Evolutionary conservation across 345 rosid genomes (phyloP), one percentile per base, ranked within the genome.

Genomic region (Corchorus capsularis): DNA sequence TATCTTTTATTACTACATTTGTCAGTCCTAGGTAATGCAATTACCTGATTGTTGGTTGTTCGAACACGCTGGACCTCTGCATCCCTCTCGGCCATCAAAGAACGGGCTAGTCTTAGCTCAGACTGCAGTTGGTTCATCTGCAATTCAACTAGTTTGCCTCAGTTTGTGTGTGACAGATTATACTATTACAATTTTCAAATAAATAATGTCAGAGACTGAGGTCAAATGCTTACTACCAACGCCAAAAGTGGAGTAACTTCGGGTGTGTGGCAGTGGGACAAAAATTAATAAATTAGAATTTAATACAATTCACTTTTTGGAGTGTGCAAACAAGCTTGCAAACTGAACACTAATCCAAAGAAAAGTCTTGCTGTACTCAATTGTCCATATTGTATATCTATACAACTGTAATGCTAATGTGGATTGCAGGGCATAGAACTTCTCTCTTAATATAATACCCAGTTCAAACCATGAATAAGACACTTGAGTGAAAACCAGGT

Each of bases 71-170:
- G 96, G 70, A 90, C 83, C 75, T 93, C 99, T 62, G 92, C 82
- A 77, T 95, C 98, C 81, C 91, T 90, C 84, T 94, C 98, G 6
- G 91, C 98, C 79, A 93, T 90, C 76, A 93, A 79, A 56, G 98
- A 91, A 54, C 96, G 92, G 74, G 98, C 99, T 70, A 95, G 94
- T 71, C 95, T 83, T 65, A 95, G 87, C 83, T 95, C 99, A 54
- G 96, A 87, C 79, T 93, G 98, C 81, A 91, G 84, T 68, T 95
- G 99, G 82, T 95, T 88, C 90, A 90, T 90, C 99, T 95, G 83
- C 56, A 76, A 68, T 47, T 32, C 50, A 63, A 79, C 74, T 11
- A 72, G 54, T 46, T 45, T 56, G 43, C 59, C 63, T 62, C 62
- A 75, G 71, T 50, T 63, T 27, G 27, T 27, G 0, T 63, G 59